Evolutionary conservation across 2,329 filamentous ascomycete genomes (phyloP).

Genomic region (Aspergillus sp.): DNA sequence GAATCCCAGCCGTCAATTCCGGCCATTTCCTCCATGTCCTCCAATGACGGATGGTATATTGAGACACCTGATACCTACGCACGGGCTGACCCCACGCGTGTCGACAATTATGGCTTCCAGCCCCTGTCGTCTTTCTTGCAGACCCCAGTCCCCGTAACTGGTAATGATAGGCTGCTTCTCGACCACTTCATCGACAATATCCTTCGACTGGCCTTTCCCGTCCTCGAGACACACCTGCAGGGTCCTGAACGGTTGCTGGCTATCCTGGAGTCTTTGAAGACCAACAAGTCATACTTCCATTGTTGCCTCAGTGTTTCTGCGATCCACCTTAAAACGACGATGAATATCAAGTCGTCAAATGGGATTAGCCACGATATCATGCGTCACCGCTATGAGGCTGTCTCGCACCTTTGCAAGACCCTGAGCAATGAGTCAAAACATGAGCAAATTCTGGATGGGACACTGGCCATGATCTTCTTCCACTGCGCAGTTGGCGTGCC

Average conservation of each 20-base stretch:
- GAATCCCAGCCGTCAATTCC: slow-evolving; percentile 57
- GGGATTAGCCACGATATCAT: slow-evolving; percentile 86
- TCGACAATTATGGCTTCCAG: slow-evolving; percentile 27
- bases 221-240: too few species aligned
- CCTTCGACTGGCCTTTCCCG: too few species aligned
- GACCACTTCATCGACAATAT: slow-evolving; percentile 89
- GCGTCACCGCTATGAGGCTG: slow-evolving; percentile 80
- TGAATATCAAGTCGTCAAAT: too few species aligned
- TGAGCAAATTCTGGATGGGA: slow-evolving; percentile 80
- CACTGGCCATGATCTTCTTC: slow-evolving; percentile 92
- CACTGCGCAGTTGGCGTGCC: slow-evolving; percentile 86
- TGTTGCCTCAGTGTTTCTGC: slow-evolving; percentile 91
- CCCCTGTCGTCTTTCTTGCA: slow-evolving; percentile 53
- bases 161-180: slow-evolving; percentile 75
- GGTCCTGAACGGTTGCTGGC: slow-evolving; percentile 78
- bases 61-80: slow-evolving; percentile 66
- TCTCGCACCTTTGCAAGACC: slow-evolving; percentile 75
- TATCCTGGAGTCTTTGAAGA: slow-evolving; percentile 81
- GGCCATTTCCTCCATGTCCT: too few species aligned
- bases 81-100: slow-evolving; percentile 57
- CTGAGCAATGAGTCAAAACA: slow-evolving; percentile 74
- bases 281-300: slow-evolving; percentile 88
- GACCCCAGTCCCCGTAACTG: slow-evolving; percentile 72
- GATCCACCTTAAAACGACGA: slow-evolving; percentile 79
- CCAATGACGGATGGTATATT: too few species aligned